Evolutionary conservation across 495 filamentous ascomycete species (phyloP), one percentile per base, ranked within the genome.

Genomic region (Aspergillus haitiensis): DNA sequence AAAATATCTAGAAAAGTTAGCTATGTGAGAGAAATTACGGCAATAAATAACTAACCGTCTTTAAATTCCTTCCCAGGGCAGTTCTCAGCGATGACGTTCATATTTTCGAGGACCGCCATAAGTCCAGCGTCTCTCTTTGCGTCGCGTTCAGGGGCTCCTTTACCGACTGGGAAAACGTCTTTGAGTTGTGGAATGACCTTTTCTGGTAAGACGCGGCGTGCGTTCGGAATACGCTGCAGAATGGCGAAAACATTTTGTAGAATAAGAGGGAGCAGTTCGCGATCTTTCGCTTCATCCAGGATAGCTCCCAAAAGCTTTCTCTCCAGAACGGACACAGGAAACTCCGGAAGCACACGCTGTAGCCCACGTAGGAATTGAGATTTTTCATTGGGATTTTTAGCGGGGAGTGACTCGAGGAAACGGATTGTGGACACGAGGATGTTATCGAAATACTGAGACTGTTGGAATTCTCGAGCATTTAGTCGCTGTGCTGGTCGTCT

Each of bases 381-480:
- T 69, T 98, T 98, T 67, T 98, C 95, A 65, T 84, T 88, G 0
- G 89, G 81, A 3, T 91, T 96, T 74, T 98, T 98, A 40, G 92
- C 88, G 2, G 94, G 93, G 52, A 98, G 81, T 0, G 84, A 80
- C 61, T 98, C 94, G 27, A 98, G 76, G 66, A 98, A 98, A 27
- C 95, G 92, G 53, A 98, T 92, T 0, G 95, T 94, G 1, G 92
- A 94, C 31, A 98, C 89, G 21, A 98, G 80, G 52, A 97, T 92
- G 68, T 97, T 98, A 70, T 98, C 91, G 62, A 98, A 98, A 69
- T 95, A 98, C 60, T 86, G 84, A 59, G 90, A 92, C 69, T 96
- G 85, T 68, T 98, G 93, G 60, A 98, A 98, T 62, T 96, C 93
- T 52, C 86, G 84, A 37, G 93, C 95, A 55, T 85, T 93, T 78